phyloP scores from a whole-genome alignment of 2,329 filamentous ascomycete species.

The Sporothrix schenckii region DNA sequence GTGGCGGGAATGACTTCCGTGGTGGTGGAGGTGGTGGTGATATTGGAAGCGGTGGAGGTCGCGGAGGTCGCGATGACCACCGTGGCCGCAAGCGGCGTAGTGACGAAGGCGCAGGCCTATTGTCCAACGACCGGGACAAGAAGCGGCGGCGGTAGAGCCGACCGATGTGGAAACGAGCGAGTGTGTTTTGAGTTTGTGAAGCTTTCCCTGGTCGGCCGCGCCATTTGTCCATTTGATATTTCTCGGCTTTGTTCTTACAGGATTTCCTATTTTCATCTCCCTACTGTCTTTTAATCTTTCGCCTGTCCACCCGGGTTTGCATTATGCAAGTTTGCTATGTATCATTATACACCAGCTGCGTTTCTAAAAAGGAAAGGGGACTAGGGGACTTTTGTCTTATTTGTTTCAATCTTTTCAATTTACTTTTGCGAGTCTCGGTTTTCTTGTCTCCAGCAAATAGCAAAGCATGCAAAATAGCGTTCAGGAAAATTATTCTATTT shows the following conservation, averaged over 20 bases:
- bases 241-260: not conserved
- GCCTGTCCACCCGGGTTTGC: not conserved
- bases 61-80: conserved; percentile 44
- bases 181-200: not conserved
- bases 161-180: not conserved
- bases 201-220: not conserved
- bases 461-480: not conserved
- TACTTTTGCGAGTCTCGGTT: not conserved
- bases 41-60: conserved; percentile 41
- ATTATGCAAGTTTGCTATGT: conserved; percentile 7
- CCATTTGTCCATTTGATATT: not conserved
- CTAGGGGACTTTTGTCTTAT: not conserved
- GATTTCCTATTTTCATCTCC: not conserved
- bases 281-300: conserved; percentile 4
- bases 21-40: conserved; percentile 41
- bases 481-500: not conserved
- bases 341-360: not conserved
- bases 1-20: not conserved
- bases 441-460: not conserved
- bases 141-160: conserved; percentile 52
- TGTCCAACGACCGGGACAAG: conserved; percentile 58
- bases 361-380: not conserved
- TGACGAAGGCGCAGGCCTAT: conserved; percentile 54
- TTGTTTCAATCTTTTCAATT: not conserved
- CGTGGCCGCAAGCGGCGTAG: conserved; percentile 51